Base-by-base conservation (phyloP, 306 rosid genomes). In the Nissolia schottii region DNA sequence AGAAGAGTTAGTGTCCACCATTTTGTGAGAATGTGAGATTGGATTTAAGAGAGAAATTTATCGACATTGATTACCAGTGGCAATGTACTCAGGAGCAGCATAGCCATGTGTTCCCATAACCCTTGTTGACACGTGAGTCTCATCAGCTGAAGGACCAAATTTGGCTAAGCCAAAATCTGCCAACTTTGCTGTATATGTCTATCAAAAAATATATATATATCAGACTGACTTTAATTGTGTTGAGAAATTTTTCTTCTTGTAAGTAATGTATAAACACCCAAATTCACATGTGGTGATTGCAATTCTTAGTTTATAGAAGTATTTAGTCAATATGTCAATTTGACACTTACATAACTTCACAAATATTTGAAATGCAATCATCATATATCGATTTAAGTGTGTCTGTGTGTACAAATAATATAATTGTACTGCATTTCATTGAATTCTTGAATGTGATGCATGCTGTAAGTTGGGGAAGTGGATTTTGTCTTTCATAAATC, bases 141-240 rank as follows among this genome's bases (percentile, higher is more conserved):
- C 77, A 80, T 87, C 92, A 14, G 45, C 87, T 13, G 92, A 85
- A 71, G 95, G 86, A 81, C 84, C 80, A 62, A 61, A 20, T 63
- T 78, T 94, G 18, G 96, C 98, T 82, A 89, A 84, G 63, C 99
- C 99, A 73, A 94, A 91, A 84, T 91, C 99, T 0, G 99, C 71
- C 70, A 94, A 69, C 88, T 89, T 91, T 22, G 88, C 89, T 1
- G 41, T 82, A 31, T 83, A 91, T 7, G 78, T 75, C 99, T 94
- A 78, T 50, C 32, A 51, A 46, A 65, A 43, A 43, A 43, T 1
- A 1, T 2, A 53, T 2, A 53, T 58, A 68, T 7, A 73, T 71
- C 55, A 63, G 62, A 61, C 4, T 20, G 16, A 56, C 27, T 48
- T 14, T n/a, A n/a, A n/a, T n/a, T n/a, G n/a, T n/a, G n/a, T n/a